These are phyloP conservation scores for Penicillium ochrochloron DNA, from an alignment of 495 filamentous ascomycete genomes.

Conservation along the genomic window DNA sequence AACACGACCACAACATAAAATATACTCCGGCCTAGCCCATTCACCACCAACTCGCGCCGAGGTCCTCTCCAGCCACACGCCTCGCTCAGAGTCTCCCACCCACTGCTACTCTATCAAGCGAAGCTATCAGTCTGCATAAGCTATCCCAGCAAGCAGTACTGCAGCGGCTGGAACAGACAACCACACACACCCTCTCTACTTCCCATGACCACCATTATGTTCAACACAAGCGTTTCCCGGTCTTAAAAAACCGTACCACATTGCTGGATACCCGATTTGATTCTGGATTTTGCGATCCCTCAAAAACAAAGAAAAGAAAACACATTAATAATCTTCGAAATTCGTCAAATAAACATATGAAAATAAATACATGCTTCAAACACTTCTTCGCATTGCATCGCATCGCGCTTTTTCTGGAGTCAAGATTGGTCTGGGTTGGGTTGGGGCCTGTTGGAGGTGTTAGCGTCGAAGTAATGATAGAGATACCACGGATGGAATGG, in stretches of 20 bases:
- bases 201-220: constrained; percentile 25
- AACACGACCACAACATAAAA: not conserved
- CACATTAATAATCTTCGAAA: constrained; percentile 1
- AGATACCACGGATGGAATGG: not conserved
- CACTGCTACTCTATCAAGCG: constrained; percentile 3
- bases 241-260: constrained; percentile 22
- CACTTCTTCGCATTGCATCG: not conserved
- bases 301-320: constrained; percentile 25
- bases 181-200: constrained; percentile 5
- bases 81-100: not conserved
- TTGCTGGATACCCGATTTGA: constrained; percentile 51
- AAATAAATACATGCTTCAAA: constrained; percentile 8
- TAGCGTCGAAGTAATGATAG: constrained; percentile 17
- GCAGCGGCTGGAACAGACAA: constrained; percentile 16
- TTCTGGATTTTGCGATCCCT: constrained; percentile 20
- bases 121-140: constrained; percentile 35
- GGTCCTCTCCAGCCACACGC: not conserved
- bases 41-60: constrained; percentile 10
- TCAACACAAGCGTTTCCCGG: constrained; percentile 38
- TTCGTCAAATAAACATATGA: constrained; percentile 13
- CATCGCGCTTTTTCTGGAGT: not conserved
- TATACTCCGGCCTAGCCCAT: not conserved
- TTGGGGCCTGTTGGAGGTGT: not conserved
- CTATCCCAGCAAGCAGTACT: constrained; percentile 19
- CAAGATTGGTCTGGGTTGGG: not conserved